Conservation (phyloP, 2,329 filamentous ascomycete genomes). For the Periconia macrospinosa region DNA sequence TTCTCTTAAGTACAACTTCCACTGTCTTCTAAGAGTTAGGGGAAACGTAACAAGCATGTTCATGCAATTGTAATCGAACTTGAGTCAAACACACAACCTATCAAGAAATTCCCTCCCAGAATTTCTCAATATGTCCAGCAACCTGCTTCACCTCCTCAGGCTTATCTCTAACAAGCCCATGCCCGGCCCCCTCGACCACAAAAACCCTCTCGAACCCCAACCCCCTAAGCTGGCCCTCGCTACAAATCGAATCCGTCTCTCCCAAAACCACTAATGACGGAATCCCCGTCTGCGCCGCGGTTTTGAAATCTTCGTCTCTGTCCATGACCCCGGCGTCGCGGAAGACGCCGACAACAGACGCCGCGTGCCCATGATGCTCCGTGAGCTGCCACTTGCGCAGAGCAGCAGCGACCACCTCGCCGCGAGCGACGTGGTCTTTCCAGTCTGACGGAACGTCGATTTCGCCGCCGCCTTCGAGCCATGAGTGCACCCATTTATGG, state of each 20-base stretch:
- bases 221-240: conserved; percentile 30
- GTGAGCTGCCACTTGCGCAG: conserved; percentile 53
- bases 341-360: conserved; percentile 51
- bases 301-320: conserved; percentile 35
- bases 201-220: conserved; percentile 40
- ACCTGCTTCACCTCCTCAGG: conserved; percentile 40
- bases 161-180: conserved; percentile 45
- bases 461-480: conserved; percentile 47
- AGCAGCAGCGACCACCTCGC: conserved; percentile 53
- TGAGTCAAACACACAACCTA: too few species aligned
- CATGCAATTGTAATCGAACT: too few species aligned
- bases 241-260: conserved; percentile 41
- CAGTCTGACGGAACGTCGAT: conserved; percentile 50
- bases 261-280: conserved; percentile 39
- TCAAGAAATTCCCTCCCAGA: conserved; percentile 20
- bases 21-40: too few species aligned
- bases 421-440: conserved; percentile 44
- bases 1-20: too few species aligned
- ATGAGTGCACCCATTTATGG: conserved; percentile 41
- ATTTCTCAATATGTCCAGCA: conserved; percentile 23
- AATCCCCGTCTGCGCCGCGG: conserved; percentile 27
- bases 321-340: conserved; percentile 51
- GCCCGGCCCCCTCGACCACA: conserved; percentile 44
- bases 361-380: conserved; percentile 50
- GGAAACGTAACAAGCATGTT: too few species aligned